Conservation (phyloP, 164 flowering plant species). For the Platanus orientalis region DNA sequence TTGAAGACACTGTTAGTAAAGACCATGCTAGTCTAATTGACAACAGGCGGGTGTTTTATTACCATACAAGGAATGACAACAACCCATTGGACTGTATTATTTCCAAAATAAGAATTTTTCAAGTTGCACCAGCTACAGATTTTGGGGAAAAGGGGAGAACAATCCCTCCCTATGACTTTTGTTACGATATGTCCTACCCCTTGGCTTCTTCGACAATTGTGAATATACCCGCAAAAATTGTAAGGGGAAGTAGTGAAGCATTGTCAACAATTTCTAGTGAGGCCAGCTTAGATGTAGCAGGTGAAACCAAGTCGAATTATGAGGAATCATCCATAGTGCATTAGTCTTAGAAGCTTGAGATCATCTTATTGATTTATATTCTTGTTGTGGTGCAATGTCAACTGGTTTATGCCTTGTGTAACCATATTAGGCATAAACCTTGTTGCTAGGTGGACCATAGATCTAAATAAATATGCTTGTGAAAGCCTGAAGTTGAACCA, state of each 20-base stretch:
- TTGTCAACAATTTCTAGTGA: constrained; percentile 38
- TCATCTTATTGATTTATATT: constrained; percentile 59
- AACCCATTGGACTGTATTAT: constrained; percentile 62
- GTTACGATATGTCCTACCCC: constrained; percentile 48
- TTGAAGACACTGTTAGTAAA: constrained; percentile 62
- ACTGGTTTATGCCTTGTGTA: no score
- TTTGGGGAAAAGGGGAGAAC: constrained; percentile 16
- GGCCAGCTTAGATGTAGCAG: constrained; percentile 6
- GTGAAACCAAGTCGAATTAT: constrained; percentile 17
- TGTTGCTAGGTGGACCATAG: constrained; percentile 87
- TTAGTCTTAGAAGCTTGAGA: constrained; percentile 16
- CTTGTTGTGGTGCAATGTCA: constrained; percentile 94
- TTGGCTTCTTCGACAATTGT: constrained; percentile 39
- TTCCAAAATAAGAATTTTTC: constrained; percentile 37
- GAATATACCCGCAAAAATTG: constrained; percentile 22
- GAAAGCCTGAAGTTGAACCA: constrained; percentile 70
- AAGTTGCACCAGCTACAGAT: constrained; percentile 28
- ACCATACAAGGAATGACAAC: constrained; percentile 56
- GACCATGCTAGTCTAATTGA: constrained; percentile 28
- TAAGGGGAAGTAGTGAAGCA: constrained; percentile 16
- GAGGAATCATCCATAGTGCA: constrained; percentile 4
- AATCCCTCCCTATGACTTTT: constrained; percentile 43
- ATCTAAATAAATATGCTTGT: no score
- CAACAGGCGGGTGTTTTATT: constrained; percentile 44
- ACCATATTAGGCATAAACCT: constrained; percentile 63